phyloP scores from a whole-genome alignment of 2,329 filamentous ascomycete species.

The Diaporthe amygdali region DNA sequence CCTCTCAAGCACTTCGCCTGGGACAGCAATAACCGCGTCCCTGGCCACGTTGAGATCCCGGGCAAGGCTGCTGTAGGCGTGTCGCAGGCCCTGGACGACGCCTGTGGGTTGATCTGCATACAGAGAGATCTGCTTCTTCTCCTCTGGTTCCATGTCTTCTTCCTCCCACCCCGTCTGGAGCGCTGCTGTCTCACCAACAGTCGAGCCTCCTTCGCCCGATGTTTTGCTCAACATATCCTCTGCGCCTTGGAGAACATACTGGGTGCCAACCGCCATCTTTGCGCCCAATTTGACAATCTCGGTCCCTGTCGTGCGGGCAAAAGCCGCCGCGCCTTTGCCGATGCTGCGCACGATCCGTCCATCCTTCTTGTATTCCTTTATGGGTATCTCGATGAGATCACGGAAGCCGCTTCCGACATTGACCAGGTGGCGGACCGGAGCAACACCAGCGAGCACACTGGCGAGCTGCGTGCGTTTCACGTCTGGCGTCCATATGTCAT shows the following conservation, averaged over 20 bases:
- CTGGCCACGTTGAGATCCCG: conserved; percentile 85
- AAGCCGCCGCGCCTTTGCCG: conserved; percentile 86
- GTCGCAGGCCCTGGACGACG: conserved; percentile 83
- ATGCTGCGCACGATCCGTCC: conserved; percentile 91
- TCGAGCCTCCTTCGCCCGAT: conserved; percentile 37
- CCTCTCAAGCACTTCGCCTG: conserved; percentile 88
- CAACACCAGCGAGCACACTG: conserved; percentile 84
- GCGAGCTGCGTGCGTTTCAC: conserved; percentile 89
- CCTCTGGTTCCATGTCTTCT: conserved; percentile 68
- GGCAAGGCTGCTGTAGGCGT: conserved; percentile 81
- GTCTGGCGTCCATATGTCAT: conserved; percentile 96
- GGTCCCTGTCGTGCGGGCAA: conserved; percentile 91
- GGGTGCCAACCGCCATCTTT: conserved; percentile 92
- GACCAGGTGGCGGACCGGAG: conserved; percentile 86
- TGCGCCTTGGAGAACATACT: conserved; percentile 87
- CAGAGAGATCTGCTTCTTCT: conserved; percentile 80
- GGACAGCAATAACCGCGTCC: conserved; percentile 94
- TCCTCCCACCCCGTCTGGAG: conserved; percentile 40
- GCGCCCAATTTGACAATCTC: conserved; percentile 94
- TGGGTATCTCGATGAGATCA: conserved; percentile 86
- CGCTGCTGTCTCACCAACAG: conserved; percentile 11
- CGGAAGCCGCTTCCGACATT: conserved; percentile 88
- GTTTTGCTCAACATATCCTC: conserved; percentile 74
- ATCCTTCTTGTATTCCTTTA: conserved; percentile 93
- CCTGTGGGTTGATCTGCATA: conserved; percentile 95